Evolutionary conservation across 2,329 filamentous ascomycete species (phyloP), one percentile per base, ranked within the genome.

Genomic region (Pseudopithomyces chartarum): DNA sequence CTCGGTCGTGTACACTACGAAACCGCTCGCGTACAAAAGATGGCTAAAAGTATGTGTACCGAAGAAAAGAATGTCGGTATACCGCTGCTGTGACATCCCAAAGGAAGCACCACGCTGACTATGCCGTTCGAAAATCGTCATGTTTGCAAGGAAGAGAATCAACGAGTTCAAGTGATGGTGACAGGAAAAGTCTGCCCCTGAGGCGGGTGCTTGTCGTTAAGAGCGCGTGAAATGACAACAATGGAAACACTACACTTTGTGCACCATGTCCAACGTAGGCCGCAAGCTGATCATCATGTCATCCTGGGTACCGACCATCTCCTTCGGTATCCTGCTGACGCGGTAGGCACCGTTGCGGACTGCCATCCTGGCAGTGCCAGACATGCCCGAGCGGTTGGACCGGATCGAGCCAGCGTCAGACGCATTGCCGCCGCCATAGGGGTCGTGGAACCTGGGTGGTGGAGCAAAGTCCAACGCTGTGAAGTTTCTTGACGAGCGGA

Each of bases 301-400:
- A 33, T 89, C 85, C 68, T 83, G 84, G 3, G 91, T 92, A 62
- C 92, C 93, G 56, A 96, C 91, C 42, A 88, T 85, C 64, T 93
- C 91, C 56, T 87, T 88, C 0, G 93, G 92, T 58, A 97, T 84
- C 48, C 90, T 87, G 72, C 91, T 95, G 62, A 97, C 86, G 60
- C 93, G 90, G 69, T 96, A 94, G 44, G 92, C 92, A 62, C 93
- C 93, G 55, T 80, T 85, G 62, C 92, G 90, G 67, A 97, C 87
- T 6, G 67, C 91, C 89, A 58, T 87, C 81, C 50, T 86, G 79
- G 70, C 92, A 85, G 50, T 78, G 3, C 86, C 82, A 5, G 91
- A 96, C 66, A 96, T 87, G 49, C 90, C 92, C 42, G 87, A 91
- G 48, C 87, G 84, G 79, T 91, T 91, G 76, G 90, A 91, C 66